Base-by-base conservation (phyloP, 768 basidiomycete species). In the Gyrodon lividus region DNA sequence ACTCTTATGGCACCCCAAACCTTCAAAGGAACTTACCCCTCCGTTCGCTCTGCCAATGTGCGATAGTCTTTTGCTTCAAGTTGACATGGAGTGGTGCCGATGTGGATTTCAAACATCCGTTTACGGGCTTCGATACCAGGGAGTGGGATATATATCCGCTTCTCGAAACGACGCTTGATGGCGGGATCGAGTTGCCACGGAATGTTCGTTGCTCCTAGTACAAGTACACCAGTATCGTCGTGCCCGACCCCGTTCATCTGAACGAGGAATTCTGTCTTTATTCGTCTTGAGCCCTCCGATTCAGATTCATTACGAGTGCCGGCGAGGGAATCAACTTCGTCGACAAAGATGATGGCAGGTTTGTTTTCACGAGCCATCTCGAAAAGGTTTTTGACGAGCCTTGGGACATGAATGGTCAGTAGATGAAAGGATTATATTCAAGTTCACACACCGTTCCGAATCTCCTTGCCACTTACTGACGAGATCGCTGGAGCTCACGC, bases 381-480 rank as follows among this genome's bases (percentile, higher is more conserved):
- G 64, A 99, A 99, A 23, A 99, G 78, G 64, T 98, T 93, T 69
- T 92, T 94, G 43, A 99, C 97, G 44, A 98, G 78, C 65, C 94
- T 96, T 51, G 22, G 24, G 20, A 38, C 23, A 51, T 46, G 41
- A 34, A 34, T 38, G 14, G 24, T 49, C 31, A 41, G 31, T 19
- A 48, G 22, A 52, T n/a, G 24, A n/a, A 14, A 24, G 6, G 39
- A 24, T 9, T n/a, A 26, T 16, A 22, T 41, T 19, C 38, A 22
- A 12, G 22, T 40, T 43, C 39, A 69, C 83, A 66, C 55, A 90
- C 94, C 96, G 77, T 73, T 98, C 96, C 4, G 92, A 95, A 70
- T 99, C 97, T 52, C 97, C 97, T 74, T 98, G 97, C 97, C 97
- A 99, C 69, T 98, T 99, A 70, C 92, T 95, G 49, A 98, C 97